These are phyloP conservation scores for Schizophyllum amplum DNA, from an alignment of 1,284 basidiomycete species.

Conservation along the genomic window DNA sequence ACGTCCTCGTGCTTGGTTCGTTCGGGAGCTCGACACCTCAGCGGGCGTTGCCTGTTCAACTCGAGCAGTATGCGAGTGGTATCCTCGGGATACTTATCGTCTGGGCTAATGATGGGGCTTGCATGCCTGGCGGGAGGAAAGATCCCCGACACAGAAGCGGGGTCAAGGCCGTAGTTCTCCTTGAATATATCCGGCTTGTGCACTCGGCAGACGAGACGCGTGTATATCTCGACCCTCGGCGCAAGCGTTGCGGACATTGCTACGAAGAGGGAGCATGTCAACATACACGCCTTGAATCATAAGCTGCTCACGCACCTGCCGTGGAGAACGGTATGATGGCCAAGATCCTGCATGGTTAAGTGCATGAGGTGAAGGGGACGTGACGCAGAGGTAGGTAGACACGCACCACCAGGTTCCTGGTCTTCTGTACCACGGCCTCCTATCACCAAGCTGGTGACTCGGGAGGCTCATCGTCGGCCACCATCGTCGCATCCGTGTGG, in stretches of 20 bases:
- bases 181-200: conserved; percentile 43
- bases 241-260: conserved; percentile 44
- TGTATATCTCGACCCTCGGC: conserved; percentile 60
- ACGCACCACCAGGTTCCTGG: conserved; percentile 65
- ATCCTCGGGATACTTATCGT: background rate
- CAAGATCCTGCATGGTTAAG: conserved; percentile 43
- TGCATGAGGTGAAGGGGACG: conserved; percentile 1
- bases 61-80: too few relatives aligned
- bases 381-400: background rate
- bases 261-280: background rate
- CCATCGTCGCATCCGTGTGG: conserved; percentile 28
- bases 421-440: conserved; percentile 56
- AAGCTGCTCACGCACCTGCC: conserved; percentile 24
- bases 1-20: conserved; percentile 25
- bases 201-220: conserved; percentile 42
- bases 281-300: background rate
- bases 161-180: conserved; percentile 13
- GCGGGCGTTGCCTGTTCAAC: too few relatives aligned
- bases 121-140: background rate
- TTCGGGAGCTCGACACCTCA: background rate
- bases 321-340: conserved; percentile 42
- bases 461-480: conserved; percentile 17
- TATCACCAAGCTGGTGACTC: conserved; percentile 21
- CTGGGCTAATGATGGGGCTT: background rate
- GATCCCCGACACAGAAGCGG: conserved; percentile 3